phyloP scores from a whole-genome alignment of 768 basidiomycete genomes.

The Rhodotorula diobovata region DNA sequence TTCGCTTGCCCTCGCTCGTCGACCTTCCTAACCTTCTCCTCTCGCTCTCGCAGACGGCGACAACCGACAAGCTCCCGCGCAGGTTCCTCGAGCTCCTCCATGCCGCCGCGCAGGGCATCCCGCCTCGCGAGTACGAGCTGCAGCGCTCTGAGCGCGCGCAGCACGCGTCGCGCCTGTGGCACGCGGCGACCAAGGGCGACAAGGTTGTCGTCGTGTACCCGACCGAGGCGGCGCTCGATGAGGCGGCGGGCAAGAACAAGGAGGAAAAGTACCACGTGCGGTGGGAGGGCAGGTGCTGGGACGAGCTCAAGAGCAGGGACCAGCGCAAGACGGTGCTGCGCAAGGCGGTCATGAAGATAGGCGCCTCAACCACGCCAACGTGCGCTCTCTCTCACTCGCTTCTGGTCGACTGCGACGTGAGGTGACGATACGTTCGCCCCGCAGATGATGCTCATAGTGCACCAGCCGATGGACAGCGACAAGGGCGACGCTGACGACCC shows the following conservation, averaged over 20 bases:
- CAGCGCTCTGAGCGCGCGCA: background rate
- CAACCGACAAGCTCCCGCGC: background rate
- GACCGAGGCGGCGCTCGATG: background rate
- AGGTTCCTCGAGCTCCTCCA: background rate
- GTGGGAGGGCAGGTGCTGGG: background rate
- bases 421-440: background rate
- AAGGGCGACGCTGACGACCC: background rate
- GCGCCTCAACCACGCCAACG: background rate
- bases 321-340: background rate
- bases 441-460: slow-evolving; percentile 4
- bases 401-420: too few species aligned
- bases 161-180: background rate
- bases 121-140: background rate
- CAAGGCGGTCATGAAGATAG: slow-evolving; percentile 1
- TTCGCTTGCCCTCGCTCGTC: too few species aligned
- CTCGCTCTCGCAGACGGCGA: background rate
- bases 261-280: background rate
- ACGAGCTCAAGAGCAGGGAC: background rate
- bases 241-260: background rate
- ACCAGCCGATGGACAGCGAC: background rate
- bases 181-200: too few species aligned
- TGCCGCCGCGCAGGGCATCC: slow-evolving; percentile 2
- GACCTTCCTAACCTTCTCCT: background rate
- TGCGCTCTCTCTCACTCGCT: background rate
- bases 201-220: slow-evolving; percentile 5